These are phyloP conservation scores for Entomortierella chlamydospora DNA, from an alignment of 192 early-diverging fungal genomes.

Conservation along the genomic window DNA sequence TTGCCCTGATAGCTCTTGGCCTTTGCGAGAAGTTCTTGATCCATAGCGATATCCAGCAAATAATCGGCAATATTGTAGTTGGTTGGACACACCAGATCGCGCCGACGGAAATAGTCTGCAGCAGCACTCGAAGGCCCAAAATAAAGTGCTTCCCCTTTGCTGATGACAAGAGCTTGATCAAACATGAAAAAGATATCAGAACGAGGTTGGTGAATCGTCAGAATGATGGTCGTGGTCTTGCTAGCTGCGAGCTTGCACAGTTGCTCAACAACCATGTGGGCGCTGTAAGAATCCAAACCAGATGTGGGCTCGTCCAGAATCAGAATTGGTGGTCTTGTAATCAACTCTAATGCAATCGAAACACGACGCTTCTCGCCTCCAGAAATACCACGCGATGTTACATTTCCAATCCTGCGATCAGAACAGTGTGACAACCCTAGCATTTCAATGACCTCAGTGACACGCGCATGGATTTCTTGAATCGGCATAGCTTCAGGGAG, in stretches of 20 bases:
- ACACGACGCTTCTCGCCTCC: conserved; percentile 77
- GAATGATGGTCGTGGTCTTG: conserved; percentile 60
- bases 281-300: conserved; percentile 79
- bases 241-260: conserved; percentile 62
- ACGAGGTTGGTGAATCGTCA: conserved; percentile 64
- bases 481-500: conserved; percentile 68
- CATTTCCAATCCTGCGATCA: conserved; percentile 67
- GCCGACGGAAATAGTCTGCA: conserved; percentile 46
- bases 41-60: conserved; percentile 45
- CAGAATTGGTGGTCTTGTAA: conserved; percentile 73
- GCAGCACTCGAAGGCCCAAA: conserved; percentile 49
- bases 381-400: conserved; percentile 71
- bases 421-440: conserved; percentile 66
- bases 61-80: conserved; percentile 58
- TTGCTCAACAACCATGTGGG: conserved; percentile 74
- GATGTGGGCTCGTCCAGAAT: conserved; percentile 91
- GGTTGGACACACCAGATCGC: conserved; percentile 46
- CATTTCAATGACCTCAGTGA: conserved; percentile 68
- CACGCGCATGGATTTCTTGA: conserved; percentile 59
- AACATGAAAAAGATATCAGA: conserved; percentile 62
- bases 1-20: conserved; percentile 2
- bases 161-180: conserved; percentile 52
- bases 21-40: conserved; percentile 7
- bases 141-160: conserved; percentile 53
- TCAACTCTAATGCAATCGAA: conserved; percentile 69